Conservation (phyloP, 164 flowering plant genomes). For the Litsea cubeba region DNA sequence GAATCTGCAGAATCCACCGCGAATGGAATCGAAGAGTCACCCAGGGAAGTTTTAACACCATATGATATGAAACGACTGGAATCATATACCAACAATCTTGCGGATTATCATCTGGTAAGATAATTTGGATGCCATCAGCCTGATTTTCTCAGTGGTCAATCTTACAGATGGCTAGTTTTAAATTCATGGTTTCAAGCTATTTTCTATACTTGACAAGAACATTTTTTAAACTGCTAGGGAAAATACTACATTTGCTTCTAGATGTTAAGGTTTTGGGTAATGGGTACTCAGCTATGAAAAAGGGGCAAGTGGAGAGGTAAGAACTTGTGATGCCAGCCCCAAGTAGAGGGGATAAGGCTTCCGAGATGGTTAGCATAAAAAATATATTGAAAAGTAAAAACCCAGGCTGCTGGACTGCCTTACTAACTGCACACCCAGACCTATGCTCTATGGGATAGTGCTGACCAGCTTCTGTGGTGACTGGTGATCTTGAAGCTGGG, state of each 20-base stretch:
- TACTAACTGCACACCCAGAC: too few relatives aligned
- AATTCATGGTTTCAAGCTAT: not conserved
- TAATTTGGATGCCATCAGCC: not conserved
- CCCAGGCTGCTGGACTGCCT: too few relatives aligned
- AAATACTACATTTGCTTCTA: too few relatives aligned
- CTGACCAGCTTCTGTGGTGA: not conserved
- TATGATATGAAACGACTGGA: constrained; percentile 65
- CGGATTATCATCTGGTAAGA: constrained; percentile 61
- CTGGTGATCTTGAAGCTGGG: not conserved
- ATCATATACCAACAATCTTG: constrained; percentile 62
- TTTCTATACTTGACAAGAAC: not conserved
- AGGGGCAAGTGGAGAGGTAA: too few relatives aligned
- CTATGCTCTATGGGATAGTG: not conserved
- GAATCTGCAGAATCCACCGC: constrained; percentile 25
- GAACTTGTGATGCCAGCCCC: too few relatives aligned
- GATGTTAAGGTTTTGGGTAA: too few relatives aligned
- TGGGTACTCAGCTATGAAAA: too few relatives aligned
- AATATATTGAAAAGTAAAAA: too few relatives aligned
- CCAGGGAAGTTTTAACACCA: constrained; percentile 40
- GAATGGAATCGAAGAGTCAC: constrained; percentile 35
- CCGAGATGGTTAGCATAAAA: too few relatives aligned
- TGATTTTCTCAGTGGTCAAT: not conserved
- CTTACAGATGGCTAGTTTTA: not conserved
- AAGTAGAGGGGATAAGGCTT: too few relatives aligned
- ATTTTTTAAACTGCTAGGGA: not conserved